Base-by-base conservation (phyloP, 2,329 filamentous ascomycete species). In the Xylaria sp. region DNA sequence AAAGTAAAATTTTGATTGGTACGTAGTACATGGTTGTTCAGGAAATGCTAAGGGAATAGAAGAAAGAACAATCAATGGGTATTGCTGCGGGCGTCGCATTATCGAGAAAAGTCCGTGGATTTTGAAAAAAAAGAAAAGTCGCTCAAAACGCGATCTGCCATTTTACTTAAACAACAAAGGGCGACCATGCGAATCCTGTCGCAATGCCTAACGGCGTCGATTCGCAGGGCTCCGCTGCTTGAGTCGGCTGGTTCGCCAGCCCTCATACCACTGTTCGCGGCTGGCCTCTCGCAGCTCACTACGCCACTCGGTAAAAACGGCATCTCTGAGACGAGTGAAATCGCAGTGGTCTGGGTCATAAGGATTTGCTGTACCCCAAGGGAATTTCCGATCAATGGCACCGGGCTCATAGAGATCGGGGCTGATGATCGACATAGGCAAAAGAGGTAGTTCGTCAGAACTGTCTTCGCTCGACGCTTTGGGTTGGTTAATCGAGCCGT, bases 361-460 rank as follows among this genome's bases (percentile, higher is more conserved):
- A 0, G 96, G 96, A 77, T 98, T 93, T 4, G 96, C 96, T 74
- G 97, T 97, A 7, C 96, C 96, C 96, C 96, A 99, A 0, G 96
- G 93, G 79, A 98, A 99, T 72, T 91, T 90, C 68, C 96, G 92
- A 53, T 96, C 96, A 68, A 97, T 83, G 18, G 92, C 84, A 36
- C 86, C 88, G 9, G 91, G 90, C 75, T 97, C 93, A 81, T 98
- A 97, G 48, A 93, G 87, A 79, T 99, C 96, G 0, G 96, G 96
- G 70, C 93, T 97, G 78, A 99, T 91, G 78, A 97, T 93, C 46
- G 94, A 97, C 77, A 98, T 89, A 0, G 96, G 96, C 30, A 97
- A 83, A 78, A 93, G 91, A 0, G 93, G 93, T 12, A 82, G 78
- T 73, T 89, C 87, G 53, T 84, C 86, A 59, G 83, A 80, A 73